phyloP scores from a whole-genome alignment of 2,329 filamentous ascomycete species.

The Calonectria pteridis region DNA sequence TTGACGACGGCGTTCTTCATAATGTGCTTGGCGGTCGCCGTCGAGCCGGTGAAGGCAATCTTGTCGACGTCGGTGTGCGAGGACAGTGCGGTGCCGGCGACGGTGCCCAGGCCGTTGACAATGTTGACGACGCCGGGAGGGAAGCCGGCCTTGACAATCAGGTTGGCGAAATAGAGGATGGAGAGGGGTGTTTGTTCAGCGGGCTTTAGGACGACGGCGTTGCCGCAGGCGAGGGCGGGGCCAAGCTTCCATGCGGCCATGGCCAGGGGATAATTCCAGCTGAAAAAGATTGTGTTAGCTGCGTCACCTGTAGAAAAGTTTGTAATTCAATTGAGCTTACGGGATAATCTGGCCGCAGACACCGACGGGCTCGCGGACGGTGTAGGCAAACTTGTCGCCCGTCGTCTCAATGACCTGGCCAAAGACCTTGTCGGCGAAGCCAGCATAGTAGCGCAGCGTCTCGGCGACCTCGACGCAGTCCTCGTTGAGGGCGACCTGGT shows the following conservation, averaged over 20 bases:
- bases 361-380: conserved; percentile 23
- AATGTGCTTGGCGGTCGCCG: conserved; percentile 77
- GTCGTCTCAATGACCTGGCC: conserved; percentile 82
- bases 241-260: conserved; percentile 77
- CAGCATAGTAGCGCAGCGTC: conserved; percentile 80
- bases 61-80: conserved; percentile 79
- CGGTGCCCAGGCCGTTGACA: conserved; percentile 76
- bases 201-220: conserved; percentile 71
- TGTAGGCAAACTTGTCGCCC: conserved; percentile 77
- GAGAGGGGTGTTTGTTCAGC: not conserved
- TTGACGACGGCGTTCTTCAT: conserved; percentile 80
- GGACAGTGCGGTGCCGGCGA: conserved; percentile 76
- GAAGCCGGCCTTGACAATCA: conserved; percentile 80
- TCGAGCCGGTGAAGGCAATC: conserved; percentile 83
- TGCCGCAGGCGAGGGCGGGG: conserved; percentile 75
- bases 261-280: conserved; percentile 73
- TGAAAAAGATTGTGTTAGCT: not conserved
- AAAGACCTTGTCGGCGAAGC: conserved; percentile 83
- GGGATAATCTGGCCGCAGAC: conserved; percentile 31
- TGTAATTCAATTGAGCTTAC: conserved; percentile 2
- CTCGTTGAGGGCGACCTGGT: conserved; percentile 73
- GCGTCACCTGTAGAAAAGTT: not conserved
- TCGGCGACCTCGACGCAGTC: conserved; percentile 66
- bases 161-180: conserved; percentile 51
- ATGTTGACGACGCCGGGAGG: conserved; percentile 83